phyloP scores from a whole-genome alignment of 164 flowering plant species.

The Sedum album region DNA sequence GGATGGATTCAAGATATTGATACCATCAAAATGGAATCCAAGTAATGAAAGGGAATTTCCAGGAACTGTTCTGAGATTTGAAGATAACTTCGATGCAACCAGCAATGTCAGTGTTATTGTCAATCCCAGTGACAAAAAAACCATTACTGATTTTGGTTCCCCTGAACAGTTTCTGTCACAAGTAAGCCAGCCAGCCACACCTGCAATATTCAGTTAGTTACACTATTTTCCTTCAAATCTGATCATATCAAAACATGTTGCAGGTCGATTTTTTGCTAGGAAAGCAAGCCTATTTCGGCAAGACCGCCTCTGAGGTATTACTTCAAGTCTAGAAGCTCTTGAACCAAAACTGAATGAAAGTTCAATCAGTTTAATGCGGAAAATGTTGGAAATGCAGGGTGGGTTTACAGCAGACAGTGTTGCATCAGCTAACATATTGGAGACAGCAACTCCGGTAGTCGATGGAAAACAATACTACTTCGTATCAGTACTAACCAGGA shows the following conservation, averaged over 20 bases:
- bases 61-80: constrained; percentile 85
- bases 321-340: background rate
- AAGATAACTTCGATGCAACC: constrained; percentile 86
- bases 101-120: constrained; percentile 61
- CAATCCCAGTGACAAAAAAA: constrained; percentile 64
- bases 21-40: constrained; percentile 97
- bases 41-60: constrained; percentile 92
- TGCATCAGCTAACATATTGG: constrained; percentile 86
- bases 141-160: constrained; percentile 74
- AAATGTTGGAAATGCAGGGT: constrained; percentile 39
- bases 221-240: no score
- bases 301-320: constrained; percentile 77
- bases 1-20: constrained; percentile 60
- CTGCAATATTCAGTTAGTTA: background rate
- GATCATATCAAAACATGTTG: background rate
- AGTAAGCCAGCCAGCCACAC: constrained; percentile 22
- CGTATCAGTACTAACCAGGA: constrained; percentile 76
- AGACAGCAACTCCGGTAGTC: constrained; percentile 38
- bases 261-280: constrained; percentile 88
- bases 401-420: constrained; percentile 72
- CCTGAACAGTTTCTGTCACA: constrained; percentile 81
- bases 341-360: no score
- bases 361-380: background rate
- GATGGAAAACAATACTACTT: constrained; percentile 60
- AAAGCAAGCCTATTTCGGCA: constrained; percentile 73